Percentiles rank a stretch among this genome's conserved stretches.
phyloP scores from a whole-genome alignment of 2,329 filamentous ascomycete species.

The Epichloe uncinata region DNA sequence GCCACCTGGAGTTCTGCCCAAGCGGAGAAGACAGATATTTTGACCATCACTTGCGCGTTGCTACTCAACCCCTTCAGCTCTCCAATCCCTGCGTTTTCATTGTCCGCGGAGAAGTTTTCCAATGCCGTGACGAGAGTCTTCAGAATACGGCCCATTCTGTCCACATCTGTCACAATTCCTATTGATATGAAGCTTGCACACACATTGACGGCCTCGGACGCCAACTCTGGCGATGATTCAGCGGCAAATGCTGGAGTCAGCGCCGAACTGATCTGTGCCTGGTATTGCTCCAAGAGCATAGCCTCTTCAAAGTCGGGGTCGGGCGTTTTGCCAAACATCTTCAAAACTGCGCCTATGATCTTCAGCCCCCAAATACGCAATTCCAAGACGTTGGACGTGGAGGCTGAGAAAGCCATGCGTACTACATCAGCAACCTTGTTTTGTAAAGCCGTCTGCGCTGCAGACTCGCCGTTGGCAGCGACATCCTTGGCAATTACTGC shows the following conservation, averaged over 20 bases:
- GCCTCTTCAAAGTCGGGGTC: conserved; percentile 98
- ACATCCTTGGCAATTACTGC: conserved; percentile 66
- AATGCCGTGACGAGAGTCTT: too few relatives aligned
- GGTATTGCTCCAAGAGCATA: conserved; percentile 92
- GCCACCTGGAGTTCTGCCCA: too few relatives aligned
- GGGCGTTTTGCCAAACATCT: conserved; percentile 89
- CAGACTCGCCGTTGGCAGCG: conserved; percentile 62
- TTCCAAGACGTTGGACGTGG: conserved; percentile 82
- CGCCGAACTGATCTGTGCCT: conserved; percentile 94
- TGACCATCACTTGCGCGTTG: too few relatives aligned
- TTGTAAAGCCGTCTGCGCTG: conserved; percentile 67
- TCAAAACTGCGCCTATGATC: conserved; percentile 85
- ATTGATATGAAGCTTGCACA: too few relatives aligned
- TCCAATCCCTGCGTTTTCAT: too few relatives aligned
- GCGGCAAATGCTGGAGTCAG: conserved; percentile 90
- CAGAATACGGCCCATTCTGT: too few relatives aligned
- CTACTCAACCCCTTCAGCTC: too few relatives aligned
- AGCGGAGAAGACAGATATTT: too few relatives aligned
- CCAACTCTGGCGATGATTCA: conserved; percentile 90
- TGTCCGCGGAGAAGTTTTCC: too few relatives aligned
- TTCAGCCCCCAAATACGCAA: conserved; percentile 82
- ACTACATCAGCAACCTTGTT: conserved; percentile 82
- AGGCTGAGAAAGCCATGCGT: conserved; percentile 92
- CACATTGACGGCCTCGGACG: too few relatives aligned
- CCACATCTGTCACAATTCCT: too few relatives aligned